Conservation (phyloP, 2,329 filamentous ascomycete genomes). For the Samsoniella hepiali region DNA sequence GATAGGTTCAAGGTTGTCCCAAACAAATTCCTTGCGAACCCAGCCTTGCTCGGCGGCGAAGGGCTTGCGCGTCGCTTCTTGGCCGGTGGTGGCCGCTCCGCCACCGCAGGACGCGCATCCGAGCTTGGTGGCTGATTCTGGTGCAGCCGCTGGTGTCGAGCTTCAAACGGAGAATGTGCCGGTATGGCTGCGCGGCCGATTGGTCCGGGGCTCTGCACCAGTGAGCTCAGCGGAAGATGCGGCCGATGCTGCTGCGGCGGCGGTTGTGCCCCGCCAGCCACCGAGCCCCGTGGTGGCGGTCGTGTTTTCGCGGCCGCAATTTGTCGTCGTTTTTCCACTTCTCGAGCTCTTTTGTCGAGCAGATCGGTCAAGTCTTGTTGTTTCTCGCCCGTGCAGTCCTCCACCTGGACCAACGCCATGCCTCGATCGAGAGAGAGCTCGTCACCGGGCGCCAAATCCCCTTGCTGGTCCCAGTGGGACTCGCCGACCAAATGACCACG, state of each 20-base stretch:
- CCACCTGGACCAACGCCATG: constrained; percentile 74
- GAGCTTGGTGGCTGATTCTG: not conserved
- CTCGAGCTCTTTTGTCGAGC: constrained; percentile 64
- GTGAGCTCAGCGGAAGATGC: constrained; percentile 43
- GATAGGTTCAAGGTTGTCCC: constrained; percentile 34
- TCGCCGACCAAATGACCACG: constrained; percentile 79
- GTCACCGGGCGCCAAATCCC: constrained; percentile 73
- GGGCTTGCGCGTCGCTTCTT: constrained; percentile 29
- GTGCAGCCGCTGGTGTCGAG: constrained; percentile 24
- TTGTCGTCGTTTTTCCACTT: constrained; percentile 49
- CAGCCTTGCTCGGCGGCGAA: constrained; percentile 34
- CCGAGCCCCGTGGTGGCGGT: constrained; percentile 17
- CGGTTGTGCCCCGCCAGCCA: constrained; percentile 22
- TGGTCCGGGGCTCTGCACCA: constrained; percentile 31
- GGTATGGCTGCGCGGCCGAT: constrained; percentile 35
- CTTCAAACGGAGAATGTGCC: constrained; percentile 34
- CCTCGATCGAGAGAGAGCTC: constrained; percentile 76
- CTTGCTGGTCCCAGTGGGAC: constrained; percentile 70
- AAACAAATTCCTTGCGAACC: constrained; percentile 35
- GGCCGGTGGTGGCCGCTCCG: constrained; percentile 22
- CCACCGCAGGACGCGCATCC: constrained; percentile 9
- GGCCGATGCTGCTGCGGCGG: constrained; percentile 34
- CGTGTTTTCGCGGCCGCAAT: constrained; percentile 40
- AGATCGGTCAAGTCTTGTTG: constrained; percentile 77
- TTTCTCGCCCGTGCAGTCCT: constrained; percentile 66